Conservation (phyloP, 2,329 filamentous ascomycete genomes). For the Ilyonectria sp. region DNA sequence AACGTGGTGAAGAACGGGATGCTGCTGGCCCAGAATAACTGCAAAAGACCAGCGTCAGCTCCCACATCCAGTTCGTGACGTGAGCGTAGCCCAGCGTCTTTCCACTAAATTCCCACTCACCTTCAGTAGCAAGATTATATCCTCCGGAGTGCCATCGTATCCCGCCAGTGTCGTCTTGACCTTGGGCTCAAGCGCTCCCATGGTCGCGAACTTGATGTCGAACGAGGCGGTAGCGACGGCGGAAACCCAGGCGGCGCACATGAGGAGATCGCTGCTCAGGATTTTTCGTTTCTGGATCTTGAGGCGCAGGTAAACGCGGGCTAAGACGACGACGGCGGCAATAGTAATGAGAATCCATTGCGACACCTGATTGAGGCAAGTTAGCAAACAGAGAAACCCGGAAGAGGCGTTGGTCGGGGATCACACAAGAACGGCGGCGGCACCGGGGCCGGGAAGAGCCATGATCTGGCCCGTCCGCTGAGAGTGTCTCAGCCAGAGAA, state of each 20-base stretch:
- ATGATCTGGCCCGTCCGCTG: background rate
- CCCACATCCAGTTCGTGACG: background rate
- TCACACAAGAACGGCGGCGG: background rate
- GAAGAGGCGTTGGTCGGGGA: background rate
- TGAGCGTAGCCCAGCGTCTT: background rate
- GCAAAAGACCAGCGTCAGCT: accelerated
- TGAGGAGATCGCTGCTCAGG: conserved; percentile 34
- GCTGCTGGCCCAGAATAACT: conserved; percentile 33
- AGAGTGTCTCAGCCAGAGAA: background rate
- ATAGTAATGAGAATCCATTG: conserved; percentile 30
- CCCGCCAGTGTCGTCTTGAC: conserved; percentile 26
- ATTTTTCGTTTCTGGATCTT: conserved; percentile 33
- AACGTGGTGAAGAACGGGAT: conserved; percentile 43
- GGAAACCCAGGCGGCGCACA: conserved; percentile 37
- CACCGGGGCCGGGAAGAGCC: background rate
- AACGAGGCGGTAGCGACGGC: conserved; percentile 29
- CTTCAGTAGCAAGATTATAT: conserved; percentile 22
- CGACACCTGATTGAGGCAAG: conserved; percentile 13
- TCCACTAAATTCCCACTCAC: conserved; percentile 11
- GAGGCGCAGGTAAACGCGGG: conserved; percentile 37
- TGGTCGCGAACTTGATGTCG: conserved; percentile 12
- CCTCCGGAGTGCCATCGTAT: conserved; percentile 7
- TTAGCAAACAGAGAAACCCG: accelerated
- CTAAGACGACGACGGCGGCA: conserved; percentile 30
- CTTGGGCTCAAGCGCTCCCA: conserved; percentile 31